Evolutionary conservation across 257 asterid species (phyloP), one percentile per base, ranked within the genome.

Genomic region (Rehmannia glutinosa): DNA sequence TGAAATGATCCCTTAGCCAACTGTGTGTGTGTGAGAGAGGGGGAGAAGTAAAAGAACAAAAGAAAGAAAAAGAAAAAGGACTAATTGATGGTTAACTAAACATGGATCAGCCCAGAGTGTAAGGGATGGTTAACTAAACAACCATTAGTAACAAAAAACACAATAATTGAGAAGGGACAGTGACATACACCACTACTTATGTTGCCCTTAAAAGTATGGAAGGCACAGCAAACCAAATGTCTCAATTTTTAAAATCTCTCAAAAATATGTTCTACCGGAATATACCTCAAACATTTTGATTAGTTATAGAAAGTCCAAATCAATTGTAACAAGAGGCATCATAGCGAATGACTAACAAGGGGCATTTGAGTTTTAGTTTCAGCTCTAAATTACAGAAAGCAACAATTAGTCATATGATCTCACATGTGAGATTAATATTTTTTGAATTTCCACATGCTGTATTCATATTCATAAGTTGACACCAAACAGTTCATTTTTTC

Each of bases 1-100:
- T 50, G 62, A 35, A 23, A 67, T 60, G 49, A 46, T 35, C 60
- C 54, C 51, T 66, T 16, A 12, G 54, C 52, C 35, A 46, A 72
- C 27, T 58, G 21, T 4, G 32, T 20, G 27, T 1, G 35, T 32
- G 38, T 32, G 58, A 25, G n/a, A 51, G 17, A 19, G 20, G 56
- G 15, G 13, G 35, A 35, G 11, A 50, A 25, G 41, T 12, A 16
- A 15, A 43, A 8, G 32, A 33, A 54, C 41, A 9, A 49, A 12
- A 12, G 4, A 1, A n/a, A 8, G 38, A 27, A n/a, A 58, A 10
- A 17, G 38, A n/a, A 42, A 20, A 8, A 19, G 20, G 56, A 15
- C 51, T 47, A 49, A 25, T 49, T 47, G n/a, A n/a, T n/a, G n/a
- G n/a, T n/a, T n/a, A n/a, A n/a, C 38, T 20, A 21, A 32, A 63